These are phyloP conservation scores for Erodium moschatum DNA, from an alignment of 441 rosid genomes.

Conservation along the genomic window DNA sequence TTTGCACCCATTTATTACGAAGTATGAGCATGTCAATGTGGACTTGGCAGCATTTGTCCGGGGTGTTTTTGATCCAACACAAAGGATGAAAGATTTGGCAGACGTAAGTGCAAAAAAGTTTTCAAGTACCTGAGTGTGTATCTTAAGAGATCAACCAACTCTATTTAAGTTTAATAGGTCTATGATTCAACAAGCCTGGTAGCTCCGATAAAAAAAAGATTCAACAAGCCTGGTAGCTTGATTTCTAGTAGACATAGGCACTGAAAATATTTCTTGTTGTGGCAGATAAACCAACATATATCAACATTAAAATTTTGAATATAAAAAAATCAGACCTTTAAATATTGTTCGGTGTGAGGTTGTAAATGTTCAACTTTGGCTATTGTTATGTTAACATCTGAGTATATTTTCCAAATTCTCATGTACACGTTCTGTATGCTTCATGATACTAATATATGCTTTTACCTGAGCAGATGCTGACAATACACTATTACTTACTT, in stretches of 20 bases:
- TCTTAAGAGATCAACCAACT: background rate
- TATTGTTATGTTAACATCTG: background rate
- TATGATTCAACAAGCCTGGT: too few relatives aligned
- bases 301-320: too few relatives aligned
- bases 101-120: constrained; percentile 50
- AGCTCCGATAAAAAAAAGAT: too few relatives aligned
- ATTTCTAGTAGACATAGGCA: too few relatives aligned
- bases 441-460: constrained; percentile 17
- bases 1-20: constrained; percentile 70
- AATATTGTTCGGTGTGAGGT: background rate
- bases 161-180: background rate
- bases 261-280: too few relatives aligned
- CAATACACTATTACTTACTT: constrained; percentile 88
- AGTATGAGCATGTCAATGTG: constrained; percentile 42
- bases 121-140: background rate
- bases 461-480: constrained; percentile 53
- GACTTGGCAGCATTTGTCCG: constrained; percentile 70
- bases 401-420: background rate
- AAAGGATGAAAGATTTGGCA: constrained; percentile 81
- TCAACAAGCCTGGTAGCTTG: too few relatives aligned
- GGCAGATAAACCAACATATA: too few relatives aligned
- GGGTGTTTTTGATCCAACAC: constrained; percentile 73
- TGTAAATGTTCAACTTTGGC: background rate
- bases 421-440: background rate
- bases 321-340: too few relatives aligned